Conservation (phyloP, 805 yeast genomes). For the Torulaspora franciscae region DNA sequence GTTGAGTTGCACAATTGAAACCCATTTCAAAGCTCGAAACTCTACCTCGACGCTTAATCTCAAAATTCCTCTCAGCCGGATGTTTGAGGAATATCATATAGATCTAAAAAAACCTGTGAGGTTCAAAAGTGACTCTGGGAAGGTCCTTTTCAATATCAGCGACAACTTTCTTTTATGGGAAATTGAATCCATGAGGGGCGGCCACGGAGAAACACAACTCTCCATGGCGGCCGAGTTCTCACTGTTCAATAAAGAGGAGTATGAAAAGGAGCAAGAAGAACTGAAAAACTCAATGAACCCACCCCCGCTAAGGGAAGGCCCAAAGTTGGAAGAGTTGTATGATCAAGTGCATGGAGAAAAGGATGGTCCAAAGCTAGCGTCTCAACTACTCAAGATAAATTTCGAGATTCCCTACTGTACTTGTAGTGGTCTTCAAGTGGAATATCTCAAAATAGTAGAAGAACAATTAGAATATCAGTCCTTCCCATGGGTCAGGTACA, state of each 20-base stretch:
- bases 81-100: constrained; percentile 38
- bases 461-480: constrained; percentile 56
- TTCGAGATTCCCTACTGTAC: constrained; percentile 63
- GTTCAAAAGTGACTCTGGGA: constrained; percentile 68
- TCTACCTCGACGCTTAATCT: constrained; percentile 33
- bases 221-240: constrained; percentile 54
- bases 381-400: constrained; percentile 40
- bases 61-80: constrained; percentile 29
- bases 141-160: constrained; percentile 67
- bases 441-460: constrained; percentile 63
- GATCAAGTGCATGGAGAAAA: constrained; percentile 25
- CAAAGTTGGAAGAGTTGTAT: constrained; percentile 34
- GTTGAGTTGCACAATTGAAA: constrained; percentile 22
- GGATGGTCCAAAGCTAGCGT: constrained; percentile 16
- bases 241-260: constrained; percentile 31
- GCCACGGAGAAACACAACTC: constrained; percentile 47
- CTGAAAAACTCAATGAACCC: constrained; percentile 35
- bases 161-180: constrained; percentile 68
- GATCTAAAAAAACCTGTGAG: constrained; percentile 50
- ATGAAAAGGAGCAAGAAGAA: constrained; percentile 23
- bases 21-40: constrained; percentile 36
- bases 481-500: constrained; percentile 75
- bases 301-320: constrained; percentile 35
- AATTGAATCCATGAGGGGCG: constrained; percentile 51
- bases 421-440: constrained; percentile 62